Conservation (phyloP, 805 yeast genomes). For the Zygotorulaspora sp. region DNA sequence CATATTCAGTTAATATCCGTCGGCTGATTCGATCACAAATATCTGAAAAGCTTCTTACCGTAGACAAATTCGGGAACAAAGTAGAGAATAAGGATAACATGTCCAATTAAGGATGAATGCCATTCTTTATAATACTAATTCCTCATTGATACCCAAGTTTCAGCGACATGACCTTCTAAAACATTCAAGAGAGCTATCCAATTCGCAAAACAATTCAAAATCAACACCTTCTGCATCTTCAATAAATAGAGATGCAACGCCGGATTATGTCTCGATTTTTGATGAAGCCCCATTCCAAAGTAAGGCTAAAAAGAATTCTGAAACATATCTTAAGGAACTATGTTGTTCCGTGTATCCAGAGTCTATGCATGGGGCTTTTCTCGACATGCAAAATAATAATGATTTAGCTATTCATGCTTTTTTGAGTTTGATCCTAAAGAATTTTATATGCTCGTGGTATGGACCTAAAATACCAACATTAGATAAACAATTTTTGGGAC, state of each 20-base stretch:
- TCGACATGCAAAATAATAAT: conserved; percentile 5
- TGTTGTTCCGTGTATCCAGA: conserved; percentile 27
- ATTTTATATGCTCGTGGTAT: conserved; percentile 31
- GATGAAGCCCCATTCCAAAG: conserved; percentile 21
- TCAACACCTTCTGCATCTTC: too few species aligned
- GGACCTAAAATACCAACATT: conserved; percentile 30
- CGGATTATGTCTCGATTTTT: neutral
- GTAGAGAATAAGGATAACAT: neutral
- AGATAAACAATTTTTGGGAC: conserved; percentile 21
- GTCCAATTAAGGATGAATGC: conserved; percentile 6
- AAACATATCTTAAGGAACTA: conserved; percentile 25
- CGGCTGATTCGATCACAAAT: too few species aligned
- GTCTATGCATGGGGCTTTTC: conserved; percentile 16
- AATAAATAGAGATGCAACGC: neutral
- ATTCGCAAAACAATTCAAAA: neutral
- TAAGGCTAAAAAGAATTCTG: conserved; percentile 19
- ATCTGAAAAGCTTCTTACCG: too few species aligned
- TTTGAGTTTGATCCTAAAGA: conserved; percentile 24
- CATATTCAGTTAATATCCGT: too few species aligned
- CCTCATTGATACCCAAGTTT: conserved; percentile 27
- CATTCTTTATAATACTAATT: conserved; percentile 31
- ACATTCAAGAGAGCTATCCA: conserved; percentile 3
- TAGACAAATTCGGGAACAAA: neutral
- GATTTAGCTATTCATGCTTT: conserved; percentile 27
- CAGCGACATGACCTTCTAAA: conserved; percentile 21